A percentile compares a stretch with the other conserved stretches of the same genome.
phyloP scores from a whole-genome alignment of 2,329 filamentous ascomycete genomes.

The Fusarium phyllophilum region DNA sequence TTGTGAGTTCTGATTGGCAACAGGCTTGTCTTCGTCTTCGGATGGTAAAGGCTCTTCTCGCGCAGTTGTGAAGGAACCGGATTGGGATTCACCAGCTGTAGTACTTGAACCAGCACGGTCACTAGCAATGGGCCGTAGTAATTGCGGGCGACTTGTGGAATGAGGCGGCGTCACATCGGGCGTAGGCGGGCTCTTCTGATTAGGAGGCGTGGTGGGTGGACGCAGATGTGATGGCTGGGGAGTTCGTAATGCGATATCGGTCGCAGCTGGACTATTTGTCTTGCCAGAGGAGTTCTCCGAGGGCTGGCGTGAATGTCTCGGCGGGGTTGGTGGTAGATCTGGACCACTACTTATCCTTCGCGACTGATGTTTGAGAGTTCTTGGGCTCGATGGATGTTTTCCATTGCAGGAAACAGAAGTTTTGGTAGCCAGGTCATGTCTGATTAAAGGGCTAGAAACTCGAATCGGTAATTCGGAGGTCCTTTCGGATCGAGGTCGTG shows the following conservation, averaged over 20 bases:
- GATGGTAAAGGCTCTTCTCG: slow-evolving; percentile 72
- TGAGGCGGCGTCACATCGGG: slow-evolving; percentile 80
- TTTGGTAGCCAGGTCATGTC: slow-evolving; percentile 44
- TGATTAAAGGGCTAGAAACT: slow-evolving; percentile 38
- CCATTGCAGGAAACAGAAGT: slow-evolving; percentile 40
- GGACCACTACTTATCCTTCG: slow-evolving; percentile 57
- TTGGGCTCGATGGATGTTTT: slow-evolving; percentile 52
- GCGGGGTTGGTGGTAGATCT: slow-evolving; percentile 70
- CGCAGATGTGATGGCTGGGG: slow-evolving; percentile 52
- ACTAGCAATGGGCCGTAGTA: slow-evolving; percentile 57
- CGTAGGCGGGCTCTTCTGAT: slow-evolving; percentile 75
- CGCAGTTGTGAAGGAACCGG: slow-evolving; percentile 79
- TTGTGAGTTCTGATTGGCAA: slow-evolving; percentile 56
- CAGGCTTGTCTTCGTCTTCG: slow-evolving; percentile 64
- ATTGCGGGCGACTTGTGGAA: slow-evolving; percentile 54
- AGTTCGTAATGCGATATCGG: slow-evolving; percentile 52
- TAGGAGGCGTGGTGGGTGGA: slow-evolving; percentile 68
- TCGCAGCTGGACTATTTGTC: slow-evolving; percentile 54
- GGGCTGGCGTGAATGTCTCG: slow-evolving; percentile 67
- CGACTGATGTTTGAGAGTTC: slow-evolving; percentile 55
- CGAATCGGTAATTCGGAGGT: slow-evolving; percentile 37
- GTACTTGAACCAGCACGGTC: slow-evolving; percentile 63
- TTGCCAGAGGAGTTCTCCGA: slow-evolving; percentile 60
- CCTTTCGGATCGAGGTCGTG: slow-evolving; percentile 48
- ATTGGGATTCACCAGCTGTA: slow-evolving; percentile 68